Evolutionary conservation across 495 filamentous ascomycete genomes (phyloP), one percentile per base, ranked within the genome.

Genomic region (Xylaria longipes): DNA sequence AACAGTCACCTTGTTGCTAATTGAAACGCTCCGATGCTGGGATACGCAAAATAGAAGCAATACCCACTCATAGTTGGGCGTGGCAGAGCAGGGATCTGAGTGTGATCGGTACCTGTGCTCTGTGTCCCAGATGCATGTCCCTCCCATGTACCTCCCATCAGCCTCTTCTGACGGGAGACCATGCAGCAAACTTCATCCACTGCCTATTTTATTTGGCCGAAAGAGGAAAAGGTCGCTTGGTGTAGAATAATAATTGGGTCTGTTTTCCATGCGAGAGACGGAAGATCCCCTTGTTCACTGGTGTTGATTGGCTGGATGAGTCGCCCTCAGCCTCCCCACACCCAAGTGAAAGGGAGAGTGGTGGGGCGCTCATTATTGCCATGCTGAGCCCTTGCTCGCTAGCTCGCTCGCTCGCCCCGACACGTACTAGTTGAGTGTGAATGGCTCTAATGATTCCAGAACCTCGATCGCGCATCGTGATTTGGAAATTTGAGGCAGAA

Each of bases 11-110:
- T 43, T 41, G 33, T 63, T 63, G n/a, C 37, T 43, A 17, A 63
- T 25, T 43, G 60, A 63, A 63, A 63, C 35, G 37, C 35, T 27
- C 37, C n/a, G 37, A 63, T 35, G n/a, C 60, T 63, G 22, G 35
- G 60, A 63, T 60, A 63, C 15, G 22, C 48, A 56, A 66, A 66
- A 66, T 66, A 66, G 45, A 52, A 66, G 60, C 62, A 5, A 5
- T 33, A 65, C 27, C 62, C 63, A 52, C 63, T 52, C 63, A 11
- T 39, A 7, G 31, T 52, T 35, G 31, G 33, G 65, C 65, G 65
- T 67, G 65, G 65, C 65, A 67, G 65, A 41, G 35, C 65, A 67
- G 35, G 65, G 65, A 67, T 67, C 22, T 67, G 22, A 67, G 65
- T 65, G 65, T 56, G 65, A 67, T 67, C 65, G 48, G 46, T 56